These are phyloP conservation scores for Seiridium unicorne DNA, from an alignment of 2,329 filamentous ascomycete genomes.

Conservation along the genomic window DNA sequence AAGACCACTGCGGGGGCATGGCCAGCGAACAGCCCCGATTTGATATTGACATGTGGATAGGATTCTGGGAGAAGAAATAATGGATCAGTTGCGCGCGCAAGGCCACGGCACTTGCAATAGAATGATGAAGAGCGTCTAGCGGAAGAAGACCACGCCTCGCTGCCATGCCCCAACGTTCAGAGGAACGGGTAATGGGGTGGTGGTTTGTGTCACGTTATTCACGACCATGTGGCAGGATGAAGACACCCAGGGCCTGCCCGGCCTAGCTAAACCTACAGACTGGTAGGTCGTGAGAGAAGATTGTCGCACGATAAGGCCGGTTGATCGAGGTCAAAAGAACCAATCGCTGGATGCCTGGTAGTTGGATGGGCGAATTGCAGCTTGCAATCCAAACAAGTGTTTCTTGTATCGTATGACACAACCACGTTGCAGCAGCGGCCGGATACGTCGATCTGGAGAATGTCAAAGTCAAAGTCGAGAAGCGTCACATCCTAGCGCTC, in stretches of 20 bases:
- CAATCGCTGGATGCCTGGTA: not conserved
- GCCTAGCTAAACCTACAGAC: no score
- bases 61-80: constrained; percentile 11
- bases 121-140: constrained; percentile 13
- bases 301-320: no score
- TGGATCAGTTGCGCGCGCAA: not conserved
- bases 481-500: constrained; percentile 18
- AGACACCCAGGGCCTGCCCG: not conserved
- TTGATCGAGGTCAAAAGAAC: no score
- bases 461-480: constrained; percentile 21
- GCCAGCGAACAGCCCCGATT: constrained; percentile 28
- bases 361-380: not conserved
- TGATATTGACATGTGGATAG: constrained; percentile 25
- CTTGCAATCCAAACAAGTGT: not conserved
- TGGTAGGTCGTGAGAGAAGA: no score
- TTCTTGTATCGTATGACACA: constrained; percentile 24
- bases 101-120: constrained; percentile 12
- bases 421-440: constrained; percentile 23
- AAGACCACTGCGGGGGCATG: constrained; percentile 24
- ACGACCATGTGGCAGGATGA: constrained; percentile 15
- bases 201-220: constrained; percentile 33
- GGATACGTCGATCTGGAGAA: constrained; percentile 33
- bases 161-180: not conserved
- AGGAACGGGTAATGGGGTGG: constrained; percentile 26
- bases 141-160: constrained; percentile 8